phyloP scores from a whole-genome alignment of 345 rosid species.

The Camelina sativa region DNA sequence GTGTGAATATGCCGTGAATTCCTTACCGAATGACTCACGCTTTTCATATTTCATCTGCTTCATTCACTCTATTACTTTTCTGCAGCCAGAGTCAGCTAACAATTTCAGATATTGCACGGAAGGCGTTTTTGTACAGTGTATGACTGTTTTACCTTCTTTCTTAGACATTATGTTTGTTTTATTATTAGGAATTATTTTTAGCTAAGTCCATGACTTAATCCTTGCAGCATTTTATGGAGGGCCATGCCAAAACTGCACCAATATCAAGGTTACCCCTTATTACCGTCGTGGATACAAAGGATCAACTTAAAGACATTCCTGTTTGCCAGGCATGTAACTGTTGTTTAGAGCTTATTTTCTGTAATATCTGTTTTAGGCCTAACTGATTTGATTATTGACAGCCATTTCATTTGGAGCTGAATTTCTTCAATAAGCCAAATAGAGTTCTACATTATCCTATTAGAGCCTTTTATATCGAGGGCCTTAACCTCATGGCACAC shows the following conservation, averaged over 20 bases:
- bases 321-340: conserved; percentile 73
- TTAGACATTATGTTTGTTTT: not conserved
- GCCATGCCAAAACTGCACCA: conserved; percentile 93
- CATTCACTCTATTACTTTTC: conserved; percentile 33
- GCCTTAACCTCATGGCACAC: conserved; percentile 83
- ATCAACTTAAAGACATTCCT: conserved; percentile 83
- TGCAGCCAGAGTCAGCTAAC: conserved; percentile 84
- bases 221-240: conserved; percentile 96
- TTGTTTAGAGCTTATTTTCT: conserved; percentile 22
- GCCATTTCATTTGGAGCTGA: conserved; percentile 98
- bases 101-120: conserved; percentile 93
- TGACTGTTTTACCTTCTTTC: conserved; percentile 43
- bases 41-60: conserved; percentile 25
- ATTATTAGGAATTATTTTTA: conserved; percentile 25
- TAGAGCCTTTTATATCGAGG: conserved; percentile 89
- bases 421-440: conserved; percentile 91
- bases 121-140: conserved; percentile 98
- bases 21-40: not conserved
- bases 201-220: conserved; percentile 34
- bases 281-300: conserved; percentile 67
- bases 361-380: conserved; percentile 41
- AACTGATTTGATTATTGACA: conserved; percentile 52
- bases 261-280: conserved; percentile 90
- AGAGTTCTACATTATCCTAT: conserved; percentile 96
- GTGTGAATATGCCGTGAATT: conserved; percentile 6